phyloP scores from a whole-genome alignment of 2,329 filamentous ascomycete genomes.

The Pseudogymnoascus sp. region DNA sequence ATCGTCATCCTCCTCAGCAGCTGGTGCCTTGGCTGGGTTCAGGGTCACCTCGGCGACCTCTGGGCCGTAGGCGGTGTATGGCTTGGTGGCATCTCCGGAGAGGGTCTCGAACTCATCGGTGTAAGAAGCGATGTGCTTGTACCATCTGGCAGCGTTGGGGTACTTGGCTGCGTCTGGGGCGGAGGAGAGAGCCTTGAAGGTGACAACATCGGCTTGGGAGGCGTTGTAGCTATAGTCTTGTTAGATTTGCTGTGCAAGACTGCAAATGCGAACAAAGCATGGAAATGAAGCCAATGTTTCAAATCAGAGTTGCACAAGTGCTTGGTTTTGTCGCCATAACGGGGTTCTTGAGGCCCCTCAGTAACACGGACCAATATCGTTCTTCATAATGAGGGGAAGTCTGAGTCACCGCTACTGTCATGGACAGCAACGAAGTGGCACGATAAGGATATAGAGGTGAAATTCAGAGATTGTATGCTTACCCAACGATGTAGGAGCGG shows the following conservation, averaged over 20 bases:
- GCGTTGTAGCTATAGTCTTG: slow-evolving; percentile 42
- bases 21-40: slow-evolving; percentile 78
- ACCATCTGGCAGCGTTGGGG: slow-evolving; percentile 93
- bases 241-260: slow-evolving; percentile 15
- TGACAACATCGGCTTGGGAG: slow-evolving; percentile 91
- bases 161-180: slow-evolving; percentile 76
- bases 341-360: slow-evolving; percentile 90
- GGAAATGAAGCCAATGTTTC: slow-evolving; percentile 18
- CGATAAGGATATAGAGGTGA: slow-evolving; percentile 17
- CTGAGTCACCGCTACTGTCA: slow-evolving; percentile 6
- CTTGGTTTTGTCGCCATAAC: slow-evolving; percentile 69
- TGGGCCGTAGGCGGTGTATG: slow-evolving; percentile 85
- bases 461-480: slow-evolving; percentile 37
- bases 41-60: slow-evolving; percentile 68
- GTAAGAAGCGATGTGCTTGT: slow-evolving; percentile 94
- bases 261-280: slow-evolving; percentile 18
- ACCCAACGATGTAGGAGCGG: slow-evolving; percentile 78
- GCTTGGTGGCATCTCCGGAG: slow-evolving; percentile 82
- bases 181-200: slow-evolving; percentile 80
- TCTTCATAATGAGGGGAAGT: slow-evolving; percentile 54
- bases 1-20: slow-evolving; percentile 66
- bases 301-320: slow-evolving; percentile 70
- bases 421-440: slow-evolving; percentile 17
- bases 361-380: slow-evolving; percentile 92
- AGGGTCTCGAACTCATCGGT: slow-evolving; percentile 88